Evolutionary conservation across 805 yeast genomes (phyloP).

Genomic region (Wickerhamiella dianesei): DNA sequence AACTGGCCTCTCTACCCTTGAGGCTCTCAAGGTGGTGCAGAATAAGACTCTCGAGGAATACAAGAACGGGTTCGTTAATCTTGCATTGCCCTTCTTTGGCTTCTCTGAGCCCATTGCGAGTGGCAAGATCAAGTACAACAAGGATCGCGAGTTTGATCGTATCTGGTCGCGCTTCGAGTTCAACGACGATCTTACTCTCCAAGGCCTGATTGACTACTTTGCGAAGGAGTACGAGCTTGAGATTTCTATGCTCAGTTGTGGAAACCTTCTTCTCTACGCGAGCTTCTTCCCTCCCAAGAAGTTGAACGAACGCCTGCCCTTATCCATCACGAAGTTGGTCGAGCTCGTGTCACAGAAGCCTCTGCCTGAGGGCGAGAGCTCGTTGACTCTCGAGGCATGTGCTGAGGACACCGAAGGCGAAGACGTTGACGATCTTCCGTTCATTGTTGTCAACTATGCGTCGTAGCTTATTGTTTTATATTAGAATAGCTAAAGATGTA

Average conservation of each 20-base stretch:
- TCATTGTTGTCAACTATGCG: background rate
- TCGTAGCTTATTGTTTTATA: background rate
- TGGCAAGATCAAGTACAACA: slow-evolving; percentile 66
- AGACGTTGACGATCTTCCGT: slow-evolving; percentile 64
- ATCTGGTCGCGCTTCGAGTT: slow-evolving; percentile 94
- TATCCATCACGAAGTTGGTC: slow-evolving; percentile 62
- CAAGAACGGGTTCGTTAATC: slow-evolving; percentile 82
- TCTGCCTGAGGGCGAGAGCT: slow-evolving; percentile 55
- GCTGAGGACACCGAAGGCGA: slow-evolving; percentile 87
- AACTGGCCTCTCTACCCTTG: slow-evolving; percentile 87
- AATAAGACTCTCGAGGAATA: slow-evolving; percentile 67
- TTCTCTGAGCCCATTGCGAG: slow-evolving; percentile 93
- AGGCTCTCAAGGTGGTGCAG: slow-evolving; percentile 79
- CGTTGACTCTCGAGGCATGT: slow-evolving; percentile 77
- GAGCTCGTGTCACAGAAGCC: slow-evolving; percentile 79
- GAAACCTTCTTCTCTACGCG: slow-evolving; percentile 80
- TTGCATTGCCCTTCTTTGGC: slow-evolving; percentile 92
- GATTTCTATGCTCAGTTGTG: slow-evolving; percentile 83
- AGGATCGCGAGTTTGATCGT: slow-evolving; percentile 58
- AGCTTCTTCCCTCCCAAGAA: slow-evolving; percentile 89
- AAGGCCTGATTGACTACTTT: slow-evolving; percentile 61
- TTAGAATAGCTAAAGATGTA: slow-evolving; percentile 18
- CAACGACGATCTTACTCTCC: slow-evolving; percentile 48
- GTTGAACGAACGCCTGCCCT: slow-evolving; percentile 55
- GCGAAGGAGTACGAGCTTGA: slow-evolving; percentile 72